phyloP scores from a whole-genome alignment of 176 grass and related monocot genomes.

The Carex kokanica region DNA sequence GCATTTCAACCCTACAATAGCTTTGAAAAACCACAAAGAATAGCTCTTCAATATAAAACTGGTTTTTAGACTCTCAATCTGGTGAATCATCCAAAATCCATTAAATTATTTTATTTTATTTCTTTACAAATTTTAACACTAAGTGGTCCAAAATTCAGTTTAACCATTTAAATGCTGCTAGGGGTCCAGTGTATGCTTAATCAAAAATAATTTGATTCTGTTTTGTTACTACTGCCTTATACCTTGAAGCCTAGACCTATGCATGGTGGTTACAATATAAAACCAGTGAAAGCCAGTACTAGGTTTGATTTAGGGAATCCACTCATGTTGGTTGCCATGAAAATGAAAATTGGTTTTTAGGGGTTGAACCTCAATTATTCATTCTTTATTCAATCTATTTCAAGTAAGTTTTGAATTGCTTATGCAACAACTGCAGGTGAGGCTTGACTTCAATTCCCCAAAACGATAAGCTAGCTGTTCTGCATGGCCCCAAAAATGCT shows the following conservation, averaged over 20 bases:
- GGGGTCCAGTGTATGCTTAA: not conserved
- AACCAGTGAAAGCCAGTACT: not conserved
- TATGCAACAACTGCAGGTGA: slow-evolving; percentile 15
- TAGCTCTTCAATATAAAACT: too few relatives aligned
- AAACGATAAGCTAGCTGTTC: not conserved
- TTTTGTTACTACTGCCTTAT: not conserved
- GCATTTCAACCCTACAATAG: too few relatives aligned
- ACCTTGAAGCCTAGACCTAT: not conserved
- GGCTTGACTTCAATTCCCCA: not conserved
- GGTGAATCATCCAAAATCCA: not conserved
- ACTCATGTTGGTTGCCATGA: not conserved
- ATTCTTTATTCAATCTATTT: not conserved
- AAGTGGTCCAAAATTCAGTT: not conserved
- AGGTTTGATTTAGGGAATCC: not conserved
- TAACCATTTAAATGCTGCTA: not conserved
- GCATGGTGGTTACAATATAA: not conserved
- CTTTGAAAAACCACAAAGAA: too few relatives aligned
- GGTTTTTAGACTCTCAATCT: not conserved
- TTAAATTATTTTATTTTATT: not conserved
- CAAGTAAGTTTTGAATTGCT: not conserved
- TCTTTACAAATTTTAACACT: not conserved
- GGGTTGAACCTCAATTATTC: not conserved
- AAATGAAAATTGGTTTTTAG: not conserved
- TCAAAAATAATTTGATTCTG: not conserved
- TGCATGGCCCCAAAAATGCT: not conserved